Percentiles rank a stretch among this genome's conserved stretches.
Conservation (phyloP, 1,284 basidiomycete genomes). For the Ceratobasidium sp. region DNA sequence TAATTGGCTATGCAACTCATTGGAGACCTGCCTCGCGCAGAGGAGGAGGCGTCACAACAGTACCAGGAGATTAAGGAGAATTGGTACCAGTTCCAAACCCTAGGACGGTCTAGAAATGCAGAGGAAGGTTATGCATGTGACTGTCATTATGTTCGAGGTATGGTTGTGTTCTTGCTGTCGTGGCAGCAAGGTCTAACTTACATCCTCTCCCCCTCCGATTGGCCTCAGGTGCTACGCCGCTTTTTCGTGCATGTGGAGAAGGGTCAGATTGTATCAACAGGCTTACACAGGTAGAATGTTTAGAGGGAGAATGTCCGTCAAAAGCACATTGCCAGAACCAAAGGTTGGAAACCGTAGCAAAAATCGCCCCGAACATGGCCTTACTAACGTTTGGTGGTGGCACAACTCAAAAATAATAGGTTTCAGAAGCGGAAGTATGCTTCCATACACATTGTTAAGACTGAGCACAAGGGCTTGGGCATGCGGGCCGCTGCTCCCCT, state of each 20-base stretch:
- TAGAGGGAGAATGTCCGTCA: constrained; percentile 90
- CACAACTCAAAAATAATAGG: constrained; percentile 62
- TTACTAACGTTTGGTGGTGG: constrained; percentile 38
- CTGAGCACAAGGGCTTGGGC: constrained; percentile 96
- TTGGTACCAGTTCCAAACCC: constrained; percentile 88
- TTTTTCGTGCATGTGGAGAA: constrained; percentile 84
- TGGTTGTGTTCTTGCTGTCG: constrained; percentile 58
- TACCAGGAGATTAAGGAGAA: constrained; percentile 85
- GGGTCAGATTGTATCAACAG: constrained; percentile 97
- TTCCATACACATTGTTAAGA: constrained; percentile 90
- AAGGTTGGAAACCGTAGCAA: constrained; percentile 69
- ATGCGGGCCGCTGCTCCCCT: constrained; percentile 83
- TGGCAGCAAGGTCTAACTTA: constrained; percentile 35
- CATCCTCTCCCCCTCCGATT: constrained; percentile 10
- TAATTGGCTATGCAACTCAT: constrained; percentile 65
- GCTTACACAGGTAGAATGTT: constrained; percentile 96
- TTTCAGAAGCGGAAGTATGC: constrained; percentile 92
- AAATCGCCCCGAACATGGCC: constrained; percentile 28
- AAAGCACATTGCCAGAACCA: constrained; percentile 90
- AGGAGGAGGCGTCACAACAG: constrained; percentile 78
- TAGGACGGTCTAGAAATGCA: constrained; percentile 89
- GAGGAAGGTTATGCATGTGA: constrained; percentile 96
- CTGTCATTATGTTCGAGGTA: constrained; percentile 86
- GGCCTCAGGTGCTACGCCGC: constrained; percentile 63
- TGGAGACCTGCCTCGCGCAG: constrained; percentile 80